phyloP scores from a whole-genome alignment of 225 moss, liverwort and hornwort genomes.

The Ulota crispa region DNA sequence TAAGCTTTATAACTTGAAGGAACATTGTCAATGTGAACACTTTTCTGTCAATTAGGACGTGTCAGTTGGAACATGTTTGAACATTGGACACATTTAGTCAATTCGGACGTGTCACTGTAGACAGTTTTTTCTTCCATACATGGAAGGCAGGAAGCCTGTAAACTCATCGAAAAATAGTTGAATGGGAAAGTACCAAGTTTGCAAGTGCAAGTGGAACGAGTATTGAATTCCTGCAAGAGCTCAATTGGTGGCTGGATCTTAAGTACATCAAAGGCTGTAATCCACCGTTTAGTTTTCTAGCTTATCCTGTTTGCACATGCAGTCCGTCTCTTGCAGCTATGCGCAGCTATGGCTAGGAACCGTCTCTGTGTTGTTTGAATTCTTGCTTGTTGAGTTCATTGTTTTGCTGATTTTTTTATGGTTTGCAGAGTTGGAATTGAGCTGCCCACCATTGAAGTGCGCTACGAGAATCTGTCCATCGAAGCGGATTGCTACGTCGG shows the following conservation, averaged over 20 bases:
- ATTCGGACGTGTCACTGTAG: no score
- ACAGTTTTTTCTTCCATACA: no score
- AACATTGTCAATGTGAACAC: no score
- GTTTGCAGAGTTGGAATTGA: constrained; percentile 60
- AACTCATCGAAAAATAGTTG: background rate
- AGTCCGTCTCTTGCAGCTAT: no score
- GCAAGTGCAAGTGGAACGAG: background rate
- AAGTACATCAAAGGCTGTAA: no score
- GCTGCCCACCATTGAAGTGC: constrained; percentile 65
- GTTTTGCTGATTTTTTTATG: rapidly evolving
- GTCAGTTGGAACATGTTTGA: no score
- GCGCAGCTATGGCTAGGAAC: background rate
- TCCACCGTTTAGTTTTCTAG: no score
- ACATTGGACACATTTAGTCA: no score
- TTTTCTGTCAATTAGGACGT: no score
- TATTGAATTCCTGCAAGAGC: background rate
- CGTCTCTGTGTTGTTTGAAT: no score
- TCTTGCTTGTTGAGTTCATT: background rate
- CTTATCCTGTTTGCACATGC: background rate
- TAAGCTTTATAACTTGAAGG: no score
- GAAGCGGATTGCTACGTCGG: constrained; percentile 58
- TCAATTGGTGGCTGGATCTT: background rate
- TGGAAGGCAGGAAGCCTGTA: background rate
- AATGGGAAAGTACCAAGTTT: background rate
- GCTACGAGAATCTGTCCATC: constrained; percentile 55